phyloP scores from a whole-genome alignment of 305 asterid genomes.

The Fraxinus xanthoxyloides region DNA sequence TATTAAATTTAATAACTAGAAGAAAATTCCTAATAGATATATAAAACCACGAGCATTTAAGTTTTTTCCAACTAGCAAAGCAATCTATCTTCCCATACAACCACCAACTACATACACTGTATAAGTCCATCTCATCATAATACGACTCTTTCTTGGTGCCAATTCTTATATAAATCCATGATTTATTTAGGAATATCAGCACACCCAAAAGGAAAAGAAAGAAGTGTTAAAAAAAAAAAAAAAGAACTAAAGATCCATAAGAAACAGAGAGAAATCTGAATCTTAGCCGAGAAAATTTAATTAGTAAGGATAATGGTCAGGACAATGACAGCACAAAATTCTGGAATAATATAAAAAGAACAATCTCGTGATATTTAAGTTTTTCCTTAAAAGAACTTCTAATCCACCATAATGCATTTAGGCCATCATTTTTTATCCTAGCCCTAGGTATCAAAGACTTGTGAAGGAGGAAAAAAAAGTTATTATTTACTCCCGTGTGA shows the following conservation, averaged over 20 bases:
- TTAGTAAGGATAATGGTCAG: neutral
- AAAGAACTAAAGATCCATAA: neutral
- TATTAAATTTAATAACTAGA: neutral
- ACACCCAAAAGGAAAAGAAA: neutral
- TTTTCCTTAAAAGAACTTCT: neutral
- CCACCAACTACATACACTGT: neutral
- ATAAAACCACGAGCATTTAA: neutral
- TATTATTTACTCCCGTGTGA: neutral
- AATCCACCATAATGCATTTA: neutral
- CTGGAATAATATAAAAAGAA: neutral
- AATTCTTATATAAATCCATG: neutral
- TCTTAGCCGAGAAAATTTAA: neutral
- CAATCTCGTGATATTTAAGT: neutral
- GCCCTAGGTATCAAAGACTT: neutral
- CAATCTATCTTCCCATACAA: neutral
- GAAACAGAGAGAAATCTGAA: neutral
- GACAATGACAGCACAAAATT: neutral
- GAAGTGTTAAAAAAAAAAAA: neutral
- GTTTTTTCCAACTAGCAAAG: neutral
- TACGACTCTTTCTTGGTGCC: neutral
- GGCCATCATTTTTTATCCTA: neutral
- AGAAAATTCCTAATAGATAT: neutral
- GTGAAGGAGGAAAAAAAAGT: neutral
- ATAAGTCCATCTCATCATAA: neutral
- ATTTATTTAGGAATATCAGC: neutral